These are phyloP conservation scores for Apiotrichum mycotoxinovorans DNA, from an alignment of 1,284 basidiomycete genomes.

Conservation along the genomic window DNA sequence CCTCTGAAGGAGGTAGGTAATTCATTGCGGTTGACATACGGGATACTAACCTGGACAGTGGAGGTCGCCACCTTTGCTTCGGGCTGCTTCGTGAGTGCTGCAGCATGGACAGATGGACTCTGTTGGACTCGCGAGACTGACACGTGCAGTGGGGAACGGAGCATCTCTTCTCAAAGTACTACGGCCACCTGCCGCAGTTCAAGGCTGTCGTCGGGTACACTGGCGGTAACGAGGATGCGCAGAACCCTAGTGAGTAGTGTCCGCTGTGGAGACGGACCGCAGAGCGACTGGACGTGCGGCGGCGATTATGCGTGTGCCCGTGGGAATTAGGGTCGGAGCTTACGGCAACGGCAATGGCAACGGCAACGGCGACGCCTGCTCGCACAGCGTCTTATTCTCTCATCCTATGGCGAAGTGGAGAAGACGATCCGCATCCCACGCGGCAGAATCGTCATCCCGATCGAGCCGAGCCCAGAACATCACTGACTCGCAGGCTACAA, in stretches of 20 bases:
- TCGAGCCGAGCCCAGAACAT: too few species aligned
- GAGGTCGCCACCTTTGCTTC: slow-evolving; percentile 73
- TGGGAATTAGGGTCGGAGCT: too few species aligned
- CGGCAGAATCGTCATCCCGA: too few species aligned
- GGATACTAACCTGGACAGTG: slow-evolving; percentile 31
- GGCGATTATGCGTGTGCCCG: too few species aligned
- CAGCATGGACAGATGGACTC: too few species aligned
- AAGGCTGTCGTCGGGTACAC: slow-evolving; percentile 76
- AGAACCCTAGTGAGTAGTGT: slow-evolving; percentile 24
- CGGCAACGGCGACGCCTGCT: too few species aligned
- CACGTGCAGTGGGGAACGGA: slow-evolving; percentile 84
- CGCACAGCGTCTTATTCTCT: neutral
- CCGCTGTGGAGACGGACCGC: too few species aligned
- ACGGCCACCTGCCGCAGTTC: slow-evolving; percentile 56
- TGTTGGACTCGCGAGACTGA: too few species aligned
- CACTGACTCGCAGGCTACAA: slow-evolving; percentile 56
- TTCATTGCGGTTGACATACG: neutral
- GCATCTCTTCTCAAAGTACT: slow-evolving; percentile 80
- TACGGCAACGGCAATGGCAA: too few species aligned
- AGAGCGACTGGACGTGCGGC: neutral
- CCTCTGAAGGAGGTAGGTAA: slow-evolving; percentile 45
- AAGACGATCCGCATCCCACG: too few species aligned
- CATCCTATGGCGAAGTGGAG: neutral
- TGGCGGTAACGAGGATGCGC: slow-evolving; percentile 61
- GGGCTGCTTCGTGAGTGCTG: slow-evolving; percentile 60